Base-by-base conservation (phyloP, 345 rosid genomes). In the Aethionema arabicum region DNA sequence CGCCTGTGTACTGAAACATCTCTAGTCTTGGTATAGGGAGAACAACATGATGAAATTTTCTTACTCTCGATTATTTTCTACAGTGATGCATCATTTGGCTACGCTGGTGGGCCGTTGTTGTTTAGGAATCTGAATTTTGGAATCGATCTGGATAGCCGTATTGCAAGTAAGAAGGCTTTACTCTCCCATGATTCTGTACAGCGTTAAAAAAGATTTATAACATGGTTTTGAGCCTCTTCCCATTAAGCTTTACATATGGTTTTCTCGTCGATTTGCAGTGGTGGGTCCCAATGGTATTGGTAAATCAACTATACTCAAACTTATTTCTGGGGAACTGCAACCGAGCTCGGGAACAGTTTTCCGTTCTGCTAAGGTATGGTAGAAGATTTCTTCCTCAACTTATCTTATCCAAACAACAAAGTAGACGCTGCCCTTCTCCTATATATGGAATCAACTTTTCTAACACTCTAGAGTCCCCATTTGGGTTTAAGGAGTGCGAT, bases 241-340 rank as follows among this genome's bases (percentile, higher is more conserved):
- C 8, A 31, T 37, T 35, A 65, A 51, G 44, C 61, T 52, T 55
- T 64, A 7, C 31, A 49, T 51, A n/a, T 58, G 61, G 51, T 29
- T 39, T 72, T 65, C 31, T 55, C 27, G n/a, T 76, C 32, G 43
- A 58, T 69, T 33, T 78, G 66, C 82, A 93, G 99, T 93, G 99
- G 99, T 93, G 49, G 99, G 99, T 58, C 85, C 99, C 66, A 93
- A 93, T 83, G 99, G 99, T 52, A 93, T 93, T 73, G 99, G 99
- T 60, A 93, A 93, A 77, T 90, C 97, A 67, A 93, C 99, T 40
- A 93, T 93, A 65, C 97, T 93, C 60, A 93, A 93, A 81, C 80
- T 93, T 61, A 93, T 90, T 61, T 80, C 96, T 5, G 99, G 99
- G 51, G 99, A 93, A 41, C 77, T 93, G 47, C 97, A 93, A 68